Evolutionary conservation across 345 rosid species (phyloP), one percentile per base, ranked within the genome.

Genomic region (Populus pruinosa): DNA sequence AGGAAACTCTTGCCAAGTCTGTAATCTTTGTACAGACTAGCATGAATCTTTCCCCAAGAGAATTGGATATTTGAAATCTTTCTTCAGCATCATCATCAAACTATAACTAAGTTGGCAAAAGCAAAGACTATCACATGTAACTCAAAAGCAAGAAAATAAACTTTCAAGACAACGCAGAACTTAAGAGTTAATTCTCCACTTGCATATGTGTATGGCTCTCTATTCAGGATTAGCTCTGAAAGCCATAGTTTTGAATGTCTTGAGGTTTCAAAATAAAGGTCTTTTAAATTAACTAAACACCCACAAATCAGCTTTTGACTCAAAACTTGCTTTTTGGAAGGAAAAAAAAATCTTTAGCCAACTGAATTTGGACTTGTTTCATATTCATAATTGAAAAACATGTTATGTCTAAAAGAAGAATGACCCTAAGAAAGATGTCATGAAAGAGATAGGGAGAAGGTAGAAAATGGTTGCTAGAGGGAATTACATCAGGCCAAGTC

Each of bases 401-500:
- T 56, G 5, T 14, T 9, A 4, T 4, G 14, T n/a, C 63, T 56
- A 10, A 10, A 56, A 21, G 27, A 56, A 56, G 63, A 5, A 53
- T 17, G 27, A n/a, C 27, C 3, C 29, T n/a, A 56, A 9, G 63
- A 56, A n/a, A 13, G 11, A 9, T 7, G 63, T 56, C 14, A 55
- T 3, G 36, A 36, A 67, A 41, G 64, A 31, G 56, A 49, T 36
- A 17, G 64, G 41, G 25, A 6, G 41, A 66, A 75, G 39, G 55
- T n/a, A 31, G 73, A 44, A 43, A 8, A 72, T 41, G 74, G n/a
- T n/a, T 1, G 68, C 13, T 17, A 39, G 61, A 77, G 9, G 11
- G 50, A 68, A 59, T 89, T 90, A 94, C 98, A 74, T 88, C 93
- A 20, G 92, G 92, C 98, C 98, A 94, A 68, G 93, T 92, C 74